Conservation (phyloP, 1,284 basidiomycete genomes). For the Cutaneotrichosporon sp. region DNA sequence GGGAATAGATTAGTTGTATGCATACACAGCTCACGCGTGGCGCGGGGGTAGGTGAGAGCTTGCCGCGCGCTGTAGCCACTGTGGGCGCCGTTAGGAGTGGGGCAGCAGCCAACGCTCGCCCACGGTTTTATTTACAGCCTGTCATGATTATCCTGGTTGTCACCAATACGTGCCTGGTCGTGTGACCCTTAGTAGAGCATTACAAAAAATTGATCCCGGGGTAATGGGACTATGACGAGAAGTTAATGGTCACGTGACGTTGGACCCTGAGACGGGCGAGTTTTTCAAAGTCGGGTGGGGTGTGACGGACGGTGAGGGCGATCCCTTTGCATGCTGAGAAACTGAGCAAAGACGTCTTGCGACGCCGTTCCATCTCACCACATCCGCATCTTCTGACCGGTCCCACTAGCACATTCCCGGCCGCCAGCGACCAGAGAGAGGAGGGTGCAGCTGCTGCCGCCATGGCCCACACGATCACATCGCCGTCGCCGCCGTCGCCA, state of each 20-base stretch:
- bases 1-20: constrained; percentile 6
- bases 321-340: too few species aligned
- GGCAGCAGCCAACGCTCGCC: background rate
- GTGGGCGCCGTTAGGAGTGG: background rate
- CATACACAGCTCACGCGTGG: too few species aligned
- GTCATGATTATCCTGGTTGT: background rate
- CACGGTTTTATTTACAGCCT: background rate
- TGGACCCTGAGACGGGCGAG: background rate
- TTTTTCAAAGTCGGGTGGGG: background rate
- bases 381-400: background rate
- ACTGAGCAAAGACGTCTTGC: background rate
- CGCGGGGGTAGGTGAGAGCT: too few species aligned
- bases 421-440: constrained; percentile 3
- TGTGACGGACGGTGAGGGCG: background rate
- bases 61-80: too few species aligned
- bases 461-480: constrained; percentile 15
- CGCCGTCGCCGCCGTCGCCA: constrained; percentile 16
- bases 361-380: background rate
- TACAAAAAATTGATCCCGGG: background rate
- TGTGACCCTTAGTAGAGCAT: background rate
- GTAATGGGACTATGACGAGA: too few species aligned
- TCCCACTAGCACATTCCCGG: background rate
- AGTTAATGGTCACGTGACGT: background rate
- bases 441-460: constrained; percentile 6
- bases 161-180: background rate